A percentile compares a stretch with the other conserved stretches of the same genome.
These are phyloP conservation scores for Pichia sp. DNA, from an alignment of 1,139 yeast species.

Conservation along the genomic window DNA sequence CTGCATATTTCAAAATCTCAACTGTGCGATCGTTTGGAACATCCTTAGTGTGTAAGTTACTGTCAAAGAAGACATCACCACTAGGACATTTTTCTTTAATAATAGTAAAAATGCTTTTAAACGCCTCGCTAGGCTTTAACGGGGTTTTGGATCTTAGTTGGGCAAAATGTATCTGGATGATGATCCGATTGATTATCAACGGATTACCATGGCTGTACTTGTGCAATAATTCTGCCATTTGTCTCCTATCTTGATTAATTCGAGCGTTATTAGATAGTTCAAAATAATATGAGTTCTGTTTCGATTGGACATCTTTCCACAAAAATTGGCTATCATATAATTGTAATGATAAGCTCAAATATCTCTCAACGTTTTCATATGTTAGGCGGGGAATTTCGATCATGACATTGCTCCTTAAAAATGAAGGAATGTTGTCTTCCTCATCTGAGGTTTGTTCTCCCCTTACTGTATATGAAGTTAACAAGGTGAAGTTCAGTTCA, in stretches of 20 bases:
- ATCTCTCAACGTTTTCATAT: slow-evolving; percentile 27
- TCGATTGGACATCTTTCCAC: slow-evolving; percentile 12
- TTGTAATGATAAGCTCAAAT: slow-evolving; percentile 27
- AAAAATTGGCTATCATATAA: slow-evolving; percentile 13
- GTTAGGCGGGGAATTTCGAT: slow-evolving; percentile 12
- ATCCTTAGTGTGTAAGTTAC: neutral
- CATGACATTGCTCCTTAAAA: slow-evolving; percentile 4
- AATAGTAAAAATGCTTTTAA: neutral
- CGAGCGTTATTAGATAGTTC: neutral
- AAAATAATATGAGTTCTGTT: slow-evolving; percentile 7
- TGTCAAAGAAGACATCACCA: neutral
- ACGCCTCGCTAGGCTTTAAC: slow-evolving; percentile 4
- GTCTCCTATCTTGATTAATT: neutral
- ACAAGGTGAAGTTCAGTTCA: slow-evolving; percentile 12
- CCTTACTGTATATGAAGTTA: slow-evolving; percentile 10
- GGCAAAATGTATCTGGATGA: slow-evolving; percentile 25
- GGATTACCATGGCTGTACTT: slow-evolving; percentile 32
- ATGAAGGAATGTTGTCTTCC: slow-evolving; percentile 4
- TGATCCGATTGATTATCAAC: slow-evolving; percentile 14
- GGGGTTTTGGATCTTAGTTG: slow-evolving; percentile 1
- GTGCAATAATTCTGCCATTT: slow-evolving; percentile 26
- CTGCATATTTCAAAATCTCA: slow-evolving; percentile 40
- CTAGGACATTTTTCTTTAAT: neutral
- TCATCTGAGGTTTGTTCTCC: neutral
- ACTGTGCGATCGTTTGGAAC: slow-evolving; percentile 21